Evolutionary conservation across 192 early-diverging fungal genomes (phyloP), one percentile per base, ranked within the genome.

Genomic region (Oehlia diaphana): DNA sequence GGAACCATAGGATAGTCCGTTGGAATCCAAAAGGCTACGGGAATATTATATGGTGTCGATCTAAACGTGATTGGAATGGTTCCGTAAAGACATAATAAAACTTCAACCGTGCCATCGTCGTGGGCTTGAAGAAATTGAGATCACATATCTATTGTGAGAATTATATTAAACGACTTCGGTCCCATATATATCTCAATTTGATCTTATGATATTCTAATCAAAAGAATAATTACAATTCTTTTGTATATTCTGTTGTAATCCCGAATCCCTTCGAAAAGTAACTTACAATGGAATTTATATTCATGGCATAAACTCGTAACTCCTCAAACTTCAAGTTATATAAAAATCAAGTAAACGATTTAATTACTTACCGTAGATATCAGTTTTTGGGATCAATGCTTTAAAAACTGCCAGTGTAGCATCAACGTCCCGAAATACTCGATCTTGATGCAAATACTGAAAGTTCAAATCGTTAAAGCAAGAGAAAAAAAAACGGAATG

Each of bases 21-120:
- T 62, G 96, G 96, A 16, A 97, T 84, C 95, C 95, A 97, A 47
- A 96, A 87, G 13, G 91, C 92, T 4, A 99, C 89, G 2, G 96
- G 97, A 66, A 99, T 97, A 82, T 99, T 97, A 86, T 97, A 97
- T 44, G 91, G 88, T 2, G 83, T 86, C 2, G 90, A 91, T 63
- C 91, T 90, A 80, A 93, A 99, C 19, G 89, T 88, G 47, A 99
- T 95, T 3, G 95, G 95, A 9, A 97, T 80, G 0, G 96, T 97
- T 33, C 97, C 97, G 74, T 94, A 89, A 31, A 98, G 86, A 80
- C 92, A 96, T 31, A 98, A 87, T 0, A 96, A 84, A 26, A 92
- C 87, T 80, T 92, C 86, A 9, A 81, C 87, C 72, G 89, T 84
- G 16, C 89, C 88, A 81, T 89, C 84, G 42, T 90, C 86, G 67